phyloP scores from a whole-genome alignment of 331 rosid species.

The Quercus tomentella region DNA sequence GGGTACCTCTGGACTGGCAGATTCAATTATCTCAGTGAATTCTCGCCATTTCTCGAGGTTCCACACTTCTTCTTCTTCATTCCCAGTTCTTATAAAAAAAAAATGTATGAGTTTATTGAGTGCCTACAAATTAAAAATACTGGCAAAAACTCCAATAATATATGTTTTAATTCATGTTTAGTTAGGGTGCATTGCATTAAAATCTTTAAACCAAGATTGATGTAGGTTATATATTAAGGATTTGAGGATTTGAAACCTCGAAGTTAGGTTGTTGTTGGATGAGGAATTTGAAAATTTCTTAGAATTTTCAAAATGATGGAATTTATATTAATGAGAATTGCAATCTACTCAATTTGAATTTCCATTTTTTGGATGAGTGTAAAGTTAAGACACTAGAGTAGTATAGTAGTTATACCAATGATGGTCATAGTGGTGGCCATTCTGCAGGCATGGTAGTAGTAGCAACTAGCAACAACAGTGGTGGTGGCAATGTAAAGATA shows the following conservation, averaged over 20 bases:
- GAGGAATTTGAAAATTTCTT: too few relatives aligned
- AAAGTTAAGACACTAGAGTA: too few relatives aligned
- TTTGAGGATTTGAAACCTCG: not conserved
- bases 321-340: too few relatives aligned
- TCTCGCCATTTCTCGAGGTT: constrained; percentile 66
- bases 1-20: constrained; percentile 57
- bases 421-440: too few relatives aligned
- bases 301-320: too few relatives aligned
- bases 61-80: constrained; percentile 25
- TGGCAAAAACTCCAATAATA: not conserved
- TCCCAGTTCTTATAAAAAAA: not conserved
- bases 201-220: not conserved
- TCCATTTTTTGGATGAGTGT: too few relatives aligned
- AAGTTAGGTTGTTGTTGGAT: not conserved
- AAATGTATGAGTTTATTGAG: not conserved
- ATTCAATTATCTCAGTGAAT: constrained; percentile 24
- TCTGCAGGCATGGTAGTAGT: too few relatives aligned
- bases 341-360: too few relatives aligned
- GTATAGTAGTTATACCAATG: too few relatives aligned
- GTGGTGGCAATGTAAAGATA: too few relatives aligned
- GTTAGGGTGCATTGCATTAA: not conserved
- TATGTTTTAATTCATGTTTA: not conserved
- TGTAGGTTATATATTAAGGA: not conserved
- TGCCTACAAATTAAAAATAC: not conserved
- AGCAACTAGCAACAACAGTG: too few relatives aligned